Conservation (phyloP, 176 grass and related monocot species). For the Ampelocalamus luodianensis region DNA sequence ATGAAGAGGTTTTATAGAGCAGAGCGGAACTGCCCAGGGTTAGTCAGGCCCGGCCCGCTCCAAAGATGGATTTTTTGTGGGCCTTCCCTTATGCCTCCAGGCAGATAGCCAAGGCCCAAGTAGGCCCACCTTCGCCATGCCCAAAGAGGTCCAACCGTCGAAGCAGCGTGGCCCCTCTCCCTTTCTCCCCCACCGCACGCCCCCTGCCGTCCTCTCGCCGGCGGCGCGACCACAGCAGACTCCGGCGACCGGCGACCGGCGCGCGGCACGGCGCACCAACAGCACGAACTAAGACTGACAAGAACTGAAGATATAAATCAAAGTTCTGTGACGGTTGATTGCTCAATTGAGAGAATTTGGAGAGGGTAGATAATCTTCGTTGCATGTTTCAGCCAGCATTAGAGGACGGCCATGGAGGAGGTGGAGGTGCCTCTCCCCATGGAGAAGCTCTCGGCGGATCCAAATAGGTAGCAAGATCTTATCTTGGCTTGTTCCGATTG, state of each 20-base stretch:
- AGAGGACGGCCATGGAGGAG: conserved; percentile 43
- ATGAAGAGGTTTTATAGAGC: conserved; percentile 10
- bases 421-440: conserved; percentile 19
- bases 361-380: not conserved
- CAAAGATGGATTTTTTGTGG: not conserved
- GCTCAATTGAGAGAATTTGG: not conserved
- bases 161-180: not conserved
- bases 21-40: too few relatives aligned
- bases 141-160: not conserved
- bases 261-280: not conserved
- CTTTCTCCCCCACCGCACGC: not conserved
- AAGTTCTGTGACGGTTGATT: not conserved
- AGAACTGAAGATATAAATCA: not conserved
- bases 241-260: not conserved
- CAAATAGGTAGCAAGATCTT: conserved; percentile 10
- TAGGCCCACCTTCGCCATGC: not conserved
- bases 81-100: not conserved
- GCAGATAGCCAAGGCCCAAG: not conserved
- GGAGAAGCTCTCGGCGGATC: conserved; percentile 31
- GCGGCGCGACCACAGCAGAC: not conserved
- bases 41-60: not conserved
- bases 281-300: too few relatives aligned
- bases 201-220: not conserved
- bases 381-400: not conserved
- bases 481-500: not conserved